Conservation (phyloP, 345 rosid species). For the Rhodamnia argentea region DNA sequence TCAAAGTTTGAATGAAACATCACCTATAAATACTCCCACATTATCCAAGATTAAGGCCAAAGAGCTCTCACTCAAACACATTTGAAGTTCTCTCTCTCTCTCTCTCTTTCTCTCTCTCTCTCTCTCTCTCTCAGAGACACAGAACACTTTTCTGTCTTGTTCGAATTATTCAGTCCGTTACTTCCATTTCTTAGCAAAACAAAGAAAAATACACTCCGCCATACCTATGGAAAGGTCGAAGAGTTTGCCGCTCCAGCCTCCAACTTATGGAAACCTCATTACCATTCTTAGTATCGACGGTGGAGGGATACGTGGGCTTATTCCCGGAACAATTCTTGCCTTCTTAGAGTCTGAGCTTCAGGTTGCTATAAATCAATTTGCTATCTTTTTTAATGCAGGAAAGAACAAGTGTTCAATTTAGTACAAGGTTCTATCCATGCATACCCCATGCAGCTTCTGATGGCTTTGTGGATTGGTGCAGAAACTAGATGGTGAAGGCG, state of each 20-base stretch:
- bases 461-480: background rate
- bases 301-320: slow-evolving; percentile 36
- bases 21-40: background rate
- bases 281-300: slow-evolving; percentile 34
- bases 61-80: background rate
- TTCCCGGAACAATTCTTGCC: slow-evolving; percentile 17
- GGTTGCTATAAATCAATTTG: slow-evolving; percentile 1
- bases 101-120: background rate
- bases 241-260: slow-evolving; percentile 6
- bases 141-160: background rate
- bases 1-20: background rate
- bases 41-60: background rate
- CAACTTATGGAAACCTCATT: slow-evolving; percentile 21
- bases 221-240: background rate
- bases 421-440: background rate
- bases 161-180: background rate
- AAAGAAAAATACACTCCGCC: background rate
- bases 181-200: background rate
- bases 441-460: background rate
- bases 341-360: slow-evolving; percentile 25
- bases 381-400: background rate
- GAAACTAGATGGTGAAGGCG: slow-evolving; percentile 25
- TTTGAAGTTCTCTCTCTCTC: background rate
- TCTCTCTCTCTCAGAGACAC: background rate
- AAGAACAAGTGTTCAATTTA: background rate